Evolutionary conservation across 345 rosid genomes (phyloP), one percentile per base, ranked within the genome.

Genomic region (Hibiscus mutabilis): DNA sequence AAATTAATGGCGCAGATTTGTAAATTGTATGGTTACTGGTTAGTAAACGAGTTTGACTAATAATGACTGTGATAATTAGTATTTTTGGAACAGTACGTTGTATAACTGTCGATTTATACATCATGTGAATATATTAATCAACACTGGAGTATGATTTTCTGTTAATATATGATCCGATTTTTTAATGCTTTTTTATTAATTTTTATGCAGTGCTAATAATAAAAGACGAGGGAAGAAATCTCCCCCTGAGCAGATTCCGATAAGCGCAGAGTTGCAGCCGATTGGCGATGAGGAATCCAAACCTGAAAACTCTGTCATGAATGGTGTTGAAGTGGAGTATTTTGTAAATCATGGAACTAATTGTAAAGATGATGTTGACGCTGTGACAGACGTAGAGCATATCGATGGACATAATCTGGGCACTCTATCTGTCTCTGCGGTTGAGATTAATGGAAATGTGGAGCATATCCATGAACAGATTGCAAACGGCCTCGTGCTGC

Each of bases 191-290:
- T 64, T 2, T 15, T 35, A 21, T 46, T 35, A 46, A 72, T 57
- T 33, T 68, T 51, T 69, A 18, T 68, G 60, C 79, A 80, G 94
- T 77, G 83, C 87, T 0, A 77, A n/a, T 37, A 58, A 53, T 53
- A 87, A 77, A 85, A 79, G 83, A 47, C 88, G 81, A 59, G 78
- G 78, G 73, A 90, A 86, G 82, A 87, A 88, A 81, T 77, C 77
- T 3, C 80, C 86, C 25, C 72, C 86, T n/a, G 75, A 82, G 76
- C 84, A 75, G 53, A 78, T 77, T 57, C 76, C 83, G 7, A 66
- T 76, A 5, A 72, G 29, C n/a, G 81, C 85, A 12, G 79, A 80
- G 77, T 75, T 79, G 35, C 81, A 66, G 65, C 27, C 75, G 11
- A 79, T 19, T 24, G 73, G 60, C 4, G 85, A 79, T 25, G 93